A percentile compares a stretch with the other conserved stretches of the same genome.
Evolutionary conservation across 1,284 basidiomycete species (phyloP).

Genomic region (Coniferiporia weirii): DNA sequence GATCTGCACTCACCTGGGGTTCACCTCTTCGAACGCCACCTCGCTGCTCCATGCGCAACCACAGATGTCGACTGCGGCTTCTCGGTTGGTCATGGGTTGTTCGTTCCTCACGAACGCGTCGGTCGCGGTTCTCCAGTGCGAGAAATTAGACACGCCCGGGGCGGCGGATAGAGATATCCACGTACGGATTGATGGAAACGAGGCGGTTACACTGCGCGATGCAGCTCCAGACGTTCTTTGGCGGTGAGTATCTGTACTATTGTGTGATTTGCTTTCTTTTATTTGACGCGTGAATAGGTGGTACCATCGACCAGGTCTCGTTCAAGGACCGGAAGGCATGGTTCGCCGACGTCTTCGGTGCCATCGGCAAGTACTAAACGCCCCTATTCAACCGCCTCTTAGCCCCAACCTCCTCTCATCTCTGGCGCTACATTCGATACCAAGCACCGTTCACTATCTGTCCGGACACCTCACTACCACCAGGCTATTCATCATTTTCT

Average conservation of each 20-base stretch:
- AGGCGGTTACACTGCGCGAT: slow-evolving; percentile 23
- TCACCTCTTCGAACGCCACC: slow-evolving; percentile 18
- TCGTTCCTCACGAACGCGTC: slow-evolving; percentile 27
- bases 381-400: too few relatives aligned
- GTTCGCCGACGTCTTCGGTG: too few relatives aligned
- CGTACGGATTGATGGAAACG: neutral
- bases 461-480: too few relatives aligned
- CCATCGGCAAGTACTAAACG: too few relatives aligned
- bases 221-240: slow-evolving; percentile 38
- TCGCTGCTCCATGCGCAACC: slow-evolving; percentile 22
- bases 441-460: too few relatives aligned
- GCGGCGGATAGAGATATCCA: slow-evolving; percentile 20
- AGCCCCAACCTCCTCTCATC: too few relatives aligned
- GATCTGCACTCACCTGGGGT: slow-evolving; percentile 29
- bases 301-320: too few relatives aligned
- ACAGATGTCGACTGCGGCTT: slow-evolving; percentile 27
- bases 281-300: too few relatives aligned
- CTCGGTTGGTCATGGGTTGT: slow-evolving; percentile 25
- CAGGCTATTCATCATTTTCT: too few relatives aligned
- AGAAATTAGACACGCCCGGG: slow-evolving; percentile 37
- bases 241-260: slow-evolving; percentile 19
- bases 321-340: too few relatives aligned
- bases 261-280: too few relatives aligned
- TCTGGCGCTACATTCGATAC: too few relatives aligned
- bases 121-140: slow-evolving; percentile 33